These are phyloP conservation scores for Clavulina sp. DNA, from an alignment of 768 basidiomycete species.

Conservation along the genomic window DNA sequence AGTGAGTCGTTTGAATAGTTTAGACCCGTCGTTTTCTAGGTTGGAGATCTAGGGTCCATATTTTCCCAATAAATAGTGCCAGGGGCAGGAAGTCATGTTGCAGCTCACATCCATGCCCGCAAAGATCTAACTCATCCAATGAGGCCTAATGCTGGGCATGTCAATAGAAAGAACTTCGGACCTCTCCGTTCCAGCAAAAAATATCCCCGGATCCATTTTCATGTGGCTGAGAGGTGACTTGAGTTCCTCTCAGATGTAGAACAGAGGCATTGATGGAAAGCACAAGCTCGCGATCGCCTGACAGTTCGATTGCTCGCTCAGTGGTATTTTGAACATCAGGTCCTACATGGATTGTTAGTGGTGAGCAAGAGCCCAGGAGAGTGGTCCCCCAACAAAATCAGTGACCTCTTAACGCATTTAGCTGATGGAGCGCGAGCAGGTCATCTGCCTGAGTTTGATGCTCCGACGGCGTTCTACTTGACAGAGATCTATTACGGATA, in stretches of 20 bases:
- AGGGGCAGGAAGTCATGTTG: neutral
- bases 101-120: slow-evolving; percentile 1
- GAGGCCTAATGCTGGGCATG: neutral
- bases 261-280: slow-evolving; percentile 15
- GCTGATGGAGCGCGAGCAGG: no score
- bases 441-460: no score
- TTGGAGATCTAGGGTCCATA: neutral
- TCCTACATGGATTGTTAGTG: no score
- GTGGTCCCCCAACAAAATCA: no score
- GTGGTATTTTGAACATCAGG: no score
- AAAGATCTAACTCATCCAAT: neutral
- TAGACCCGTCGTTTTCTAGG: slow-evolving; percentile 16
- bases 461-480: no score
- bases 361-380: no score
- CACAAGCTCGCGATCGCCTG: no score
- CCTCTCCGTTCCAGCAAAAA: slow-evolving; percentile 16
- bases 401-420: no score
- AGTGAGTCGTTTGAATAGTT: slow-evolving; percentile 12
- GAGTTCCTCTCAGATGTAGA: slow-evolving; percentile 18
- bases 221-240: slow-evolving; percentile 16
- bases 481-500: no score
- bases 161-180: neutral
- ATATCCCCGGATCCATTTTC: slow-evolving; percentile 6
- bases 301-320: no score
- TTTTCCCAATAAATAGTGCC: neutral